Evolutionary conservation across 208 protist genomes (phyloP), one percentile per base, ranked within the genome.

Genomic region (Naegleria gruberi): DNA sequence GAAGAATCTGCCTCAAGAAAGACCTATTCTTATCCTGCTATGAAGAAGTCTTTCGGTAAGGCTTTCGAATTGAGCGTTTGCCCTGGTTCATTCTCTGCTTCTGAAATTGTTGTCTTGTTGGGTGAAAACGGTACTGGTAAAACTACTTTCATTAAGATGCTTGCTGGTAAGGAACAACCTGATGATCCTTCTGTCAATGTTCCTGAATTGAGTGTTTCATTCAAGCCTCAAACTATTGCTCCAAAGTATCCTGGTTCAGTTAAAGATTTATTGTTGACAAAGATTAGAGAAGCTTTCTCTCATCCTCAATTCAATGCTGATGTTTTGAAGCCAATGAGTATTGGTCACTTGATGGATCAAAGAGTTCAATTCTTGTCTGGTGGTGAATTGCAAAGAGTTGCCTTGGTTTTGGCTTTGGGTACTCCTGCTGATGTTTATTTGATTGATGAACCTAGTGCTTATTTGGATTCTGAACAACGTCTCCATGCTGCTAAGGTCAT

Each of bases 391-490:
- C 99, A 99, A 95, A 97, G 99, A 93, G 98, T 99, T 47, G 99
- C 99, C 91, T 92, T 99, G 74, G 96, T 96, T 89, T 95, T 99
- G 55, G 97, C 97, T 81, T 95, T 99, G 34, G 99, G 99, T 89
- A 98, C 98, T 43, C 98, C 98, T 40, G 99, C 99, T 44, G 98
- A 99, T 93, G 98, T 99, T 90, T 99, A 99, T 93, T 97, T 99
- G 37, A 99, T 99, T 91, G 99, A 99, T 94, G 99, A 99, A 94
- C 99, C 99, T 45, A 99, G 97, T 81, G 99, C 99, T 51, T 99
- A 99, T 93, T 95, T 99, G 4, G 99, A 99, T 94, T 99, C 98
- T 23, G 99, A 99, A 92, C 99, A 99, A 95, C 97, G 99, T 97
- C 98, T 99, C 91, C 96, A 99, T 91, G 97, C 98, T 82, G 95